Evolutionary conservation across 306 rosid species (phyloP), one percentile per base, ranked within the genome.

Genomic region (Crotalaria pallida): DNA sequence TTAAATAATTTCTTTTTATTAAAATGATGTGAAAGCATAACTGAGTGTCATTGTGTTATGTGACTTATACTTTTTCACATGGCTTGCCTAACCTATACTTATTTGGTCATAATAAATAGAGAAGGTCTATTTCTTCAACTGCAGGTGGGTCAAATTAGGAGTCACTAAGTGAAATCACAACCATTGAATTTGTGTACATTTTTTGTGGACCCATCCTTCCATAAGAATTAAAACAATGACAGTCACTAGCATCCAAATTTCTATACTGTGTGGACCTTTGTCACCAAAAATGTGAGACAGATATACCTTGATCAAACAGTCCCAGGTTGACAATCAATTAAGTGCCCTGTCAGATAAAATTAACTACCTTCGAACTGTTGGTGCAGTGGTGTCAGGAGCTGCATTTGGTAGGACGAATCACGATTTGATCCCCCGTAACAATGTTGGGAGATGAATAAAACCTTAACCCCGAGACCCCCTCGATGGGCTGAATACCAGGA

Each of bases 61-160:
- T 52, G 82, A 62, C 81, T 77, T 65, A 58, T n/a, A n/a, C n/a
- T n/a, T 43, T 84, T 77, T 80, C 90, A 83, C 89, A 79, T 89
- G 90, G 74, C 77, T 71, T 81, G 79, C 80, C 75, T 66, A 60
- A 81, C 86, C 92, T 58, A 78, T 29, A 3, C 12, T 80, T 78
- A 64, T 71, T 76, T 80, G 79, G 71, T 84, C 75, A 47, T 74
- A 85, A 79, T 77, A 75, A 85, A 79, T 77, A 75, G 83, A 60
- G 96, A 89, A 84, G 80, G 91, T 88, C 92, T 70, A 83, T 83
- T 84, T 58, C 82, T 88, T 64, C 81, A 92, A 88, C 96, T 84
- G 84, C 91, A 76, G 78, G 88, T 89, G 96, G 96, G 96, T 84
- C 95, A 88, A 82, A 77, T 73, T 71, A 47, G 74, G 33, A 81